Evolutionary conservation across 257 asterid genomes (phyloP).

Genomic region (Avicennia marina): DNA sequence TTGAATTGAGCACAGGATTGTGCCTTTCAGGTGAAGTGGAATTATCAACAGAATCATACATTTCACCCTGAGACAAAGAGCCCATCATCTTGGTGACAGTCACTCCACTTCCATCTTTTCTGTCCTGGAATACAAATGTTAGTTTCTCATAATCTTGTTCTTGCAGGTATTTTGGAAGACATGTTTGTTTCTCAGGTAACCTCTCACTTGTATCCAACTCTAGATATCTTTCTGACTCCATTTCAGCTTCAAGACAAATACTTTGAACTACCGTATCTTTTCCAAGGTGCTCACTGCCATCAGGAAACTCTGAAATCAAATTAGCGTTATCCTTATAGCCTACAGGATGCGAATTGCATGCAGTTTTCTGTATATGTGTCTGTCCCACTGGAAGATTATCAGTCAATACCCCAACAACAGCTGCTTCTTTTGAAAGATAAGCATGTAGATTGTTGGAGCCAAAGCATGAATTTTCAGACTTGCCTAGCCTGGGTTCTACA

Average conservation of each 20-base stretch:
- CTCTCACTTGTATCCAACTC: constrained; percentile 25
- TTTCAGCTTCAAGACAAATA: constrained; percentile 22
- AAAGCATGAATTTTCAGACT: constrained; percentile 22
- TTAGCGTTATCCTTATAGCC: constrained; percentile 19
- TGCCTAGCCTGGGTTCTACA: constrained; percentile 20
- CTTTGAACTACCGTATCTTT: constrained; percentile 18
- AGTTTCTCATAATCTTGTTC: constrained; percentile 23
- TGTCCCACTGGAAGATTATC: constrained; percentile 20
- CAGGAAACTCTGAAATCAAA: constrained; percentile 24
- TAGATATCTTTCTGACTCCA: constrained; percentile 14
- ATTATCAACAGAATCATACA: constrained; percentile 9
- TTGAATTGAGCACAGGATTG: constrained; percentile 14
- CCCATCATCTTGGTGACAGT: constrained; percentile 20
- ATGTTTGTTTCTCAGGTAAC: constrained; percentile 24
- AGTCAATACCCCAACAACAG: constrained; percentile 17
- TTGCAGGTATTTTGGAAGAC: constrained; percentile 21
- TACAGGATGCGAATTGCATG: constrained; percentile 17
- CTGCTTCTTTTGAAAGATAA: constrained; percentile 22
- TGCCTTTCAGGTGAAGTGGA: constrained; percentile 22
- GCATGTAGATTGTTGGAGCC: constrained; percentile 22
- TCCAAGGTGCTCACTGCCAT: constrained; percentile 17
- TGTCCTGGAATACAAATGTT: constrained; percentile 18
- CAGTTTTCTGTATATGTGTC: constrained; percentile 27
- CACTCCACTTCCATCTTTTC: constrained; percentile 21
- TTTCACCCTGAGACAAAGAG: constrained; percentile 12